Evolutionary conservation across 2,329 filamentous ascomycete species (phyloP), one percentile per base, ranked within the genome.

Genomic region (Fusarium fracticaudum): DNA sequence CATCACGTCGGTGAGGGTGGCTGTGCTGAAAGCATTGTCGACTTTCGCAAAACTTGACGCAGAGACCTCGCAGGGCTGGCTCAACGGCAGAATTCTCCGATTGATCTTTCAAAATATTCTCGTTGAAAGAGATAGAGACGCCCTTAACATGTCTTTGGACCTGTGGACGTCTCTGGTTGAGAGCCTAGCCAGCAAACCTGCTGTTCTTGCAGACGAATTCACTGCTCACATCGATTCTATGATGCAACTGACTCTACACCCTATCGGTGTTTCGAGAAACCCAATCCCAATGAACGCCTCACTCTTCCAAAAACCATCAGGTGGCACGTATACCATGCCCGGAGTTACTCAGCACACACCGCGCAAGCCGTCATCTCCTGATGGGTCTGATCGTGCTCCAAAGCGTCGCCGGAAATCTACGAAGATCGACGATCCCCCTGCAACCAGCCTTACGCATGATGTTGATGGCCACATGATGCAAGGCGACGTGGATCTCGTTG

Each of bases 381-480:
- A 90, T 63, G 85, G 84, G 10, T 83, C 86, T 18, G 90, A 94
- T 67, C 89, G 93, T 69, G 87, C 91, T 20, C 86, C 91, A 5
- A 94, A 96, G 83, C 91, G 94, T 73, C 90, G 95, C 40, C 91
- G 95, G 69, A 97, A 95, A 82, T 93, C 93, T 1, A 91, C 93
- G n/a, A 97, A 97, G 85, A 84, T 89, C 26, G 94, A 96, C 62
- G 92, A 95, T 35, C 83, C 88, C 14, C 85, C 89, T 3, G 84
- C 89, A 3, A 84, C 88, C 8, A 89, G 85, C n/a, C 86, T 93
- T n/a, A 90, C 93, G 3, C 96, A 99, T 82, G 98, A 99, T 81
- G 94, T 99, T 24, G 96, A 99, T 81, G 96, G 95, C 15, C 95
- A 97, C 76, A 98, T 99, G 92, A 95, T 99, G 86, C 94, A 96